phyloP scores from a whole-genome alignment of 106 monocot species.

The Dendrobium officinale region DNA sequence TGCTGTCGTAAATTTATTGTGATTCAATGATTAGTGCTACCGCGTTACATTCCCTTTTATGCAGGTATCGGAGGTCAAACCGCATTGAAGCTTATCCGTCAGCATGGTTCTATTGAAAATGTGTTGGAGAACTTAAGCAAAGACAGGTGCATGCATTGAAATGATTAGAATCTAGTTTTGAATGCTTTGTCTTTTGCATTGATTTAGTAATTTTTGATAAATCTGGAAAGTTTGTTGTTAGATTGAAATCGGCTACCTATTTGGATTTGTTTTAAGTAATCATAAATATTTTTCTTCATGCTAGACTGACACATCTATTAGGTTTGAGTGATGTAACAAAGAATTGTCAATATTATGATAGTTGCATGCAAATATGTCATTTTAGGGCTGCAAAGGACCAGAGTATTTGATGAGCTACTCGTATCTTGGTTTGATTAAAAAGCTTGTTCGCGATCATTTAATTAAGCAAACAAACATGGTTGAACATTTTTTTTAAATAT shows the following conservation, averaged over 20 bases:
- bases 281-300: neutral
- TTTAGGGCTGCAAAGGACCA: too few relatives aligned
- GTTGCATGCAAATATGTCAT: too few relatives aligned
- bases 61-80: constrained; percentile 94
- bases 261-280: neutral
- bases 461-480: too few relatives aligned
- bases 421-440: too few relatives aligned
- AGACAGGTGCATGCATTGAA: constrained; percentile 53
- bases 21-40: neutral
- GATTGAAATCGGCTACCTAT: neutral
- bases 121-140: constrained; percentile 86
- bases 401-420: too few relatives aligned
- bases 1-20: neutral
- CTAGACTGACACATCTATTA: neutral
- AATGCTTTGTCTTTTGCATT: neutral
- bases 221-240: neutral
- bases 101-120: constrained; percentile 82
- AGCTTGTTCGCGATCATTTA: too few relatives aligned
- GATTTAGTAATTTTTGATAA: neutral
- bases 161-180: neutral
- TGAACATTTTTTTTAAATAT: too few relatives aligned
- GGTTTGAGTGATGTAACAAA: neutral
- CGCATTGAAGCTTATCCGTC: constrained; percentile 90
- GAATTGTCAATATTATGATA: too few relatives aligned
- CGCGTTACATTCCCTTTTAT: neutral